phyloP scores from a whole-genome alignment of 768 basidiomycete species.

The Podaxis sp. region DNA sequence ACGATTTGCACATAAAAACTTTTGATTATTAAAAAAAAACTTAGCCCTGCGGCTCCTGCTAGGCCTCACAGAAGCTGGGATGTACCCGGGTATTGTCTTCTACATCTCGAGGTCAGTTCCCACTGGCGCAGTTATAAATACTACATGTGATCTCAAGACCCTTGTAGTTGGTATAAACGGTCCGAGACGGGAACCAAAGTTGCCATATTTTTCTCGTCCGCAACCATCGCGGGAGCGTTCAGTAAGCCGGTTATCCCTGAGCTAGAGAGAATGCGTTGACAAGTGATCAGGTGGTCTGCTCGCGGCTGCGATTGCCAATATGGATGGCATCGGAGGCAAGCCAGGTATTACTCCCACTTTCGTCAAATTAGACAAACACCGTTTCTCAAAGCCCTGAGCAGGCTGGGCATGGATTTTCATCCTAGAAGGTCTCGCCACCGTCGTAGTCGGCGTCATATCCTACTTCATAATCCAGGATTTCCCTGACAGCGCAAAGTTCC shows the following conservation, averaged over 20 bases:
- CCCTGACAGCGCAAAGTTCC: constrained; percentile 71
- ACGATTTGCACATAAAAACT: background rate
- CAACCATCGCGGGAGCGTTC: constrained; percentile 77
- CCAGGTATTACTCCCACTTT: constrained; percentile 42
- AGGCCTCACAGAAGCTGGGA: constrained; percentile 59
- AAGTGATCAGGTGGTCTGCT: constrained; percentile 51
- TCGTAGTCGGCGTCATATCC: constrained; percentile 54
- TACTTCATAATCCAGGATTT: constrained; percentile 80
- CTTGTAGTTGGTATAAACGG: constrained; percentile 75
- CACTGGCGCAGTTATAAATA: background rate
- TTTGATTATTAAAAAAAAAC: background rate
- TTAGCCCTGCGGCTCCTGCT: constrained; percentile 61
- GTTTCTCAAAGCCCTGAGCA: constrained; percentile 13
- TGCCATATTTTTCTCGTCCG: constrained; percentile 77
- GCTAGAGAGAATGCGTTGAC: background rate
- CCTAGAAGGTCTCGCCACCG: constrained; percentile 68
- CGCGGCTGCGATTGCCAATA: constrained; percentile 65
- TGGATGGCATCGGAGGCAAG: constrained; percentile 66
- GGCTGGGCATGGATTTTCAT: constrained; percentile 76
- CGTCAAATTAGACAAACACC: constrained; percentile 25
- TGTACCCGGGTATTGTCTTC: constrained; percentile 59
- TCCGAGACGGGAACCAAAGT: constrained; percentile 71
- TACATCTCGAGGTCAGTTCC: constrained; percentile 53
- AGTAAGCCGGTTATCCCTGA: constrained; percentile 34
- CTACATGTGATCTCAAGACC: background rate